phyloP scores from a whole-genome alignment of 2,329 filamentous ascomycete genomes.

The Phyllosticta citriasiana region DNA sequence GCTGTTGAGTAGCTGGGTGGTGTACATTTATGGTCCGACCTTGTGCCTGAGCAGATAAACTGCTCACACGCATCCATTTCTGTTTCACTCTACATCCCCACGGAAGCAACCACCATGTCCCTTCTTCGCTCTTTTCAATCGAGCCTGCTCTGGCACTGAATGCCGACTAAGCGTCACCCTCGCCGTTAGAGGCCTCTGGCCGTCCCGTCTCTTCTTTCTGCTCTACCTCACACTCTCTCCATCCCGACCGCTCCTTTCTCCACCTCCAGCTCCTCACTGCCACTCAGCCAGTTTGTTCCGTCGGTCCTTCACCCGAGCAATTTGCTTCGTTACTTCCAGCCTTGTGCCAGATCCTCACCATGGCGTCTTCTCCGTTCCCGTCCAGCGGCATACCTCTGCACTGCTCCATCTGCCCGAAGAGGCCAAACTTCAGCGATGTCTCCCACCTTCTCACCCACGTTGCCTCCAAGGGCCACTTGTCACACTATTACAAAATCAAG shows the following conservation, averaged over 20 bases:
- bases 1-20: background rate
- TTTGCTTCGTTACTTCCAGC: constrained; percentile 18
- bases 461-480: constrained; percentile 83
- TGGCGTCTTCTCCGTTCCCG: constrained; percentile 20
- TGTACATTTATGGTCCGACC: background rate
- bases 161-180: background rate
- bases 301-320: constrained; percentile 9
- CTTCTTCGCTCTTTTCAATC: background rate
- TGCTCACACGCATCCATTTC: background rate
- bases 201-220: constrained; percentile 15
- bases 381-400: constrained; percentile 50
- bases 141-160: background rate
- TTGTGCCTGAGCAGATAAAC: background rate
- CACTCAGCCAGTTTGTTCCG: constrained; percentile 14
- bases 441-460: constrained; percentile 90
- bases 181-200: background rate
- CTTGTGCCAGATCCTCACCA: constrained; percentile 19
- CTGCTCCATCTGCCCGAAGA: constrained; percentile 75
- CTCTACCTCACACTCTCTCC: constrained; percentile 9
- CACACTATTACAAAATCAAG: constrained; percentile 72
- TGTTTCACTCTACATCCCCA: background rate
- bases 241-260: constrained; percentile 16
- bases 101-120: background rate
- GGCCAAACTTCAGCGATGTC: constrained; percentile 74
- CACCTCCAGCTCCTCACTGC: background rate